Conservation (phyloP, 345 rosid species). For the Eucalyptus cladocalyx region DNA sequence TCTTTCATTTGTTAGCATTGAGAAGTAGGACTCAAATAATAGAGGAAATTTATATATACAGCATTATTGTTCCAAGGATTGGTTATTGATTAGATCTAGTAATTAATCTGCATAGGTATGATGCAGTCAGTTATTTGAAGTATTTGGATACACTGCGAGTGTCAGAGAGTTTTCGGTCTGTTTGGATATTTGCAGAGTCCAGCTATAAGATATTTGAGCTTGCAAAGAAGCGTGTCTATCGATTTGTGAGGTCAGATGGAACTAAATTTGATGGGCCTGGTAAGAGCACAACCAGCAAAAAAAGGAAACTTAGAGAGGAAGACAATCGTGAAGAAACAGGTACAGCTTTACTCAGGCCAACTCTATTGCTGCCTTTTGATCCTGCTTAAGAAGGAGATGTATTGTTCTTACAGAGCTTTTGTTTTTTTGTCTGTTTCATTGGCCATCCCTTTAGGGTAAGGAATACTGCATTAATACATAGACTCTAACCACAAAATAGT, state of each 20-base stretch:
- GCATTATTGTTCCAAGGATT: background rate
- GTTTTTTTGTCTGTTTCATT: background rate
- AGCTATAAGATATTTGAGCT: constrained; percentile 95
- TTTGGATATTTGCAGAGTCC: constrained; percentile 98
- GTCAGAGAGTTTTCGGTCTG: constrained; percentile 95
- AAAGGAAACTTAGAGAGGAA: constrained; percentile 43
- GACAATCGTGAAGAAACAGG: constrained; percentile 20
- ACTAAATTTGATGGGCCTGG: constrained; percentile 23
- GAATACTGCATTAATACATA: background rate
- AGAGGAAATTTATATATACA: background rate
- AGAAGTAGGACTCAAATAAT: background rate
- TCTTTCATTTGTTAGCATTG: background rate
- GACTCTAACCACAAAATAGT: background rate
- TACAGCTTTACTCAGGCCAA: background rate
- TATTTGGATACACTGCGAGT: constrained; percentile 92
- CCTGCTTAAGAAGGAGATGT: background rate
- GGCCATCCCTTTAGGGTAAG: background rate
- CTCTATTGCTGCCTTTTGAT: background rate
- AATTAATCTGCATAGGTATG: constrained; percentile 47
- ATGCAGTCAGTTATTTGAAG: constrained; percentile 95
- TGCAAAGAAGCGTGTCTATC: constrained; percentile 91
- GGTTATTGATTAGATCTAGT: background rate
- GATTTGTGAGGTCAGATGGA: constrained; percentile 39
- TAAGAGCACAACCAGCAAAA: constrained; percentile 30
- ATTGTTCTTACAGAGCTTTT: background rate